These are phyloP conservation scores for Pythium sukuiense DNA, from an alignment of 352 stramenopile species.

Conservation along the genomic window DNA sequence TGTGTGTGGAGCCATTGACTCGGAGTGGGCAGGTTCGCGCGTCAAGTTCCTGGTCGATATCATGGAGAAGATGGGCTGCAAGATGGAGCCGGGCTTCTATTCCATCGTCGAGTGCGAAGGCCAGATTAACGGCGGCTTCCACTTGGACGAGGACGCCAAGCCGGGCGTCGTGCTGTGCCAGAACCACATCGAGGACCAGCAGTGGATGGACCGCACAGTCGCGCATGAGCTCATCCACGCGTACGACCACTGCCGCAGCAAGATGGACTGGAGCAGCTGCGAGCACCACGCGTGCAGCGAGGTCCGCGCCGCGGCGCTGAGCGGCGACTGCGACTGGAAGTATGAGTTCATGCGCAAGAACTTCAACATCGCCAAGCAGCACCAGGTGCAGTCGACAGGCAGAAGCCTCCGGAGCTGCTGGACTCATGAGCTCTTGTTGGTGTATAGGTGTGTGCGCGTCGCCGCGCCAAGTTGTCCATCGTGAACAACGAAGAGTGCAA, in stretches of 20 bases:
- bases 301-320: conserved; percentile 77
- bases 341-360: conserved; percentile 92
- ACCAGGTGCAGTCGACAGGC: conserved; percentile 52
- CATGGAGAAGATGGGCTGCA: conserved; percentile 88
- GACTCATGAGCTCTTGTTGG: neutral
- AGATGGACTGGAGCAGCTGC: conserved; percentile 93
- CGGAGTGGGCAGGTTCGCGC: conserved; percentile 46
- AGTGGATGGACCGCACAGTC: conserved; percentile 92
- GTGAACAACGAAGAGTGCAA: conserved; percentile 53
- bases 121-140: conserved; percentile 87
- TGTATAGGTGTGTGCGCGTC: conserved; percentile 80
- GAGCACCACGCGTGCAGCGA: conserved; percentile 93
- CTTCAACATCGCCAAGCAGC: conserved; percentile 88
- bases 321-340: conserved; percentile 90
- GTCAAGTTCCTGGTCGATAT: conserved; percentile 81
- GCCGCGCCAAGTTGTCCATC: conserved; percentile 79
- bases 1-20: neutral
- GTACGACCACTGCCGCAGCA: conserved; percentile 92
- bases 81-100: conserved; percentile 71
- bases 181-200: conserved; percentile 90
- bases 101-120: conserved; percentile 79
- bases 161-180: conserved; percentile 86
- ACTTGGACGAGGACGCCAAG: conserved; percentile 72
- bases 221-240: conserved; percentile 93
- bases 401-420: neutral